These are phyloP conservation scores for Schizophyllum amplum DNA, from an alignment of 1,284 basidiomycete genomes.

Conservation along the genomic window DNA sequence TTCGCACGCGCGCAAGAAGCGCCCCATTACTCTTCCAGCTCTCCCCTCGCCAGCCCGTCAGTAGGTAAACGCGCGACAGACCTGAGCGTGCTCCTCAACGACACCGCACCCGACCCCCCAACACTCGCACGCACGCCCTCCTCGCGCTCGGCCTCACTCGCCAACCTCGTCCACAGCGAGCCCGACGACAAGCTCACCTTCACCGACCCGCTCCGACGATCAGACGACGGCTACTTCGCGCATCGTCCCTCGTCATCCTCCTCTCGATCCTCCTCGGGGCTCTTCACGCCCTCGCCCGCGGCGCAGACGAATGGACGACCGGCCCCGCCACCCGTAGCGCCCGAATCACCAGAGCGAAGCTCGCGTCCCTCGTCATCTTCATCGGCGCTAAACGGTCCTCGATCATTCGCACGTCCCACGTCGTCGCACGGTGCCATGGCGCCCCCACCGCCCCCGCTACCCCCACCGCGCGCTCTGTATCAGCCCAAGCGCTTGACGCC, in stretches of 20 bases:
- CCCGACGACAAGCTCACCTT: conserved; percentile 31
- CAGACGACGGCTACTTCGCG: conserved; percentile 16
- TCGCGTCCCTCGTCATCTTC: conserved; percentile 24
- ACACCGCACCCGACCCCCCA: conserved; percentile 28
- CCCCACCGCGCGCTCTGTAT: conserved; percentile 42
- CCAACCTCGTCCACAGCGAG: conserved; percentile 39
- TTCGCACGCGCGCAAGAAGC: conserved; percentile 2
- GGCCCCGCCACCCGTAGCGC: conserved; percentile 19
- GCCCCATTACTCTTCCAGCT: conserved; percentile 15
- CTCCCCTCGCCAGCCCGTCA: conserved; percentile 35
- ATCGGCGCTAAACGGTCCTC: conserved; percentile 16
- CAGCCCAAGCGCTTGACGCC: conserved; percentile 58
- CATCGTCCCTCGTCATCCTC: conserved; percentile 13
- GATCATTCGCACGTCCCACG: conserved; percentile 12
- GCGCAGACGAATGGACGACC: not conserved
- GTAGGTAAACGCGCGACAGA: conserved; percentile 54
- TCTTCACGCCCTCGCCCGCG: conserved; percentile 15
- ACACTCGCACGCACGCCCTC: conserved; percentile 23
- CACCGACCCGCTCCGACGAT: conserved; percentile 30
- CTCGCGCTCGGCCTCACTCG: conserved; percentile 35
- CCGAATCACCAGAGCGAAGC: conserved; percentile 19
- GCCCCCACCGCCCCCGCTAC: conserved; percentile 22
- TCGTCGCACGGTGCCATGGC: conserved; percentile 6
- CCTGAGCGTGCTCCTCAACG: conserved; percentile 62
- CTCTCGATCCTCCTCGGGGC: conserved; percentile 21